phyloP scores from a whole-genome alignment of 495 filamentous ascomycete genomes.

The Amorphotheca resinae region DNA sequence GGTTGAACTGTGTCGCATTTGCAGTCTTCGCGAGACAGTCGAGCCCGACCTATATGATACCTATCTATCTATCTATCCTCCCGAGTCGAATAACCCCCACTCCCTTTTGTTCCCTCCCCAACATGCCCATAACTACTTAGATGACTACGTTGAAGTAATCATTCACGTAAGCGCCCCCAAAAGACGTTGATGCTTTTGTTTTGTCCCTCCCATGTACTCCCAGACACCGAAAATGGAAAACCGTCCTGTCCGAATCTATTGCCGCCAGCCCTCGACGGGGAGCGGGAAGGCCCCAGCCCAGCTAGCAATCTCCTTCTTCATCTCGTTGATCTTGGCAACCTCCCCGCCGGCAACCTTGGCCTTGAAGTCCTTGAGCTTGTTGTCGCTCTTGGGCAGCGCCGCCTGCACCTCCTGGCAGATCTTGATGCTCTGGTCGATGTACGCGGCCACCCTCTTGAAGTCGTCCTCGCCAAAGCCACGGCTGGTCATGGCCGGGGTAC shows the following conservation, averaged over 20 bases:
- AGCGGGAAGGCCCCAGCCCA: slow-evolving; percentile 93
- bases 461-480: slow-evolving; percentile 88
- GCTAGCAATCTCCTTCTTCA: slow-evolving; percentile 76
- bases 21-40: not conserved
- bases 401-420: slow-evolving; percentile 76
- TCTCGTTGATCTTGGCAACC: slow-evolving; percentile 62
- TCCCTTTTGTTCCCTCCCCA: too few relatives aligned
- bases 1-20: not conserved
- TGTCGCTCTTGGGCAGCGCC: slow-evolving; percentile 83
- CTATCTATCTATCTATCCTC: not conserved
- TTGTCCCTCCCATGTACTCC: slow-evolving; percentile 13
- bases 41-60: not conserved
- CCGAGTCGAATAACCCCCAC: too few relatives aligned
- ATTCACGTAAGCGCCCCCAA: slow-evolving; percentile 10
- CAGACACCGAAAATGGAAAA: slow-evolving; percentile 11
- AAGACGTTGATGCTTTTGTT: slow-evolving; percentile 12
- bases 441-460: slow-evolving; percentile 79
- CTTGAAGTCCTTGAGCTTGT: slow-evolving; percentile 99
- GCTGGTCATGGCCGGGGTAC: slow-evolving; percentile 92
- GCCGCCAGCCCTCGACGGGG: slow-evolving; percentile 60
- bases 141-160: slow-evolving; percentile 15
- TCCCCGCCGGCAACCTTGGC: slow-evolving; percentile 70
- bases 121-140: too few relatives aligned
- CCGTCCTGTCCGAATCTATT: slow-evolving; percentile 19
- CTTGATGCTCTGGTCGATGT: slow-evolving; percentile 76